Evolutionary conservation across 2,329 filamentous ascomycete species (phyloP).

Genomic region (Penicillium sp.): DNA sequence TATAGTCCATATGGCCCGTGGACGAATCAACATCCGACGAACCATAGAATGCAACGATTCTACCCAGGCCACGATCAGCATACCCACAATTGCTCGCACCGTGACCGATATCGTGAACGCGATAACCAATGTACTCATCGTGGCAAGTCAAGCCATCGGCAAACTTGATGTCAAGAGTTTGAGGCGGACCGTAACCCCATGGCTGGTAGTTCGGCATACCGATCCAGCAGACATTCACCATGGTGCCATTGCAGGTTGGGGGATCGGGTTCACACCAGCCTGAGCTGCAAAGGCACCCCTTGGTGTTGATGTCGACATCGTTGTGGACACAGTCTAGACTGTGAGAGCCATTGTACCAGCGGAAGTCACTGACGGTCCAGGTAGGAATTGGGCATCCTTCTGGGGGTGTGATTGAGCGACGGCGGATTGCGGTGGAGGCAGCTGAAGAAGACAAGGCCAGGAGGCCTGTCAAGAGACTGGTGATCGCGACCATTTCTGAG

Average conservation of each 20-base stretch:
- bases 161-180: conserved; percentile 37
- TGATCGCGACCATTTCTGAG: conserved; percentile 12
- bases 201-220: conserved; percentile 41
- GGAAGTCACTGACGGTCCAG: conserved; percentile 35
- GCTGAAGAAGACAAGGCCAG: conserved; percentile 19
- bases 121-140: conserved; percentile 39
- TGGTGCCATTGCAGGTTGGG: conserved; percentile 33
- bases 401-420: conserved; percentile 34
- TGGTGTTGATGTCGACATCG: conserved; percentile 30
- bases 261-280: conserved; percentile 34
- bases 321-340: conserved; percentile 27
- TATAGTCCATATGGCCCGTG: conserved; percentile 33
- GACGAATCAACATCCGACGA: conserved; percentile 30
- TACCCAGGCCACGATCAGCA: conserved; percentile 31
- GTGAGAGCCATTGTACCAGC: conserved; percentile 28
- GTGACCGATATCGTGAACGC: conserved; percentile 38
- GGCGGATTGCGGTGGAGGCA: conserved; percentile 8
- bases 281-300: conserved; percentile 33
- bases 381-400: conserved; percentile 37
- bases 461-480: conserved; percentile 20
- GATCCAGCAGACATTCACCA: conserved; percentile 37
- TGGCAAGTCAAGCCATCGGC: conserved; percentile 34
- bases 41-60: conserved; percentile 39
- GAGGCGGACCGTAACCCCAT: conserved; percentile 36
- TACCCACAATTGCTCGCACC: conserved; percentile 39